phyloP scores from a whole-genome alignment of 129 eudicot genomes.

The Flaveria robusta region DNA sequence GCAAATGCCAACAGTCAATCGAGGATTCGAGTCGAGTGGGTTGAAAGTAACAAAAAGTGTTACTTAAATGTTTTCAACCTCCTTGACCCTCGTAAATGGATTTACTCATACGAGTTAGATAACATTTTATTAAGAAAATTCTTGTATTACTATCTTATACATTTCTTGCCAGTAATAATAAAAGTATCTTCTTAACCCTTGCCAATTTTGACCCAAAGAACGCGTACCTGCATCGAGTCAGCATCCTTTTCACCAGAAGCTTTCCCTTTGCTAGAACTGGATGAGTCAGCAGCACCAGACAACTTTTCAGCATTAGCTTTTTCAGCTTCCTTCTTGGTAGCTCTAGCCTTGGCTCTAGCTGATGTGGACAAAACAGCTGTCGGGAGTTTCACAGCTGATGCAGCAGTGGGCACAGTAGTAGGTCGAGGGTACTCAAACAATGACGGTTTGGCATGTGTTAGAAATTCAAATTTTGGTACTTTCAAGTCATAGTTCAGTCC shows the following conservation, averaged over 20 bases:
- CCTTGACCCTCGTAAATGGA: not conserved
- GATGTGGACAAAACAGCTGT: constrained; percentile 91
- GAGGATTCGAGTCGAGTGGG: not conserved
- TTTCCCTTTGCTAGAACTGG: constrained; percentile 69
- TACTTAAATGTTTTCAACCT: not conserved
- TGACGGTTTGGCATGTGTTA: constrained; percentile 92
- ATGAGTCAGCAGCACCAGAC: constrained; percentile 44
- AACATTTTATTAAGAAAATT: not conserved
- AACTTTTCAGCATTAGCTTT: constrained; percentile 63
- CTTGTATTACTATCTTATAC: not conserved
- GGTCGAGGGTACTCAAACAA: constrained; percentile 94
- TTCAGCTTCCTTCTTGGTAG: constrained; percentile 89
- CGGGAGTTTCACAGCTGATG: constrained; percentile 90
- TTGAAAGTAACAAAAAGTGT: not conserved
- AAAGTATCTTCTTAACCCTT: not conserved
- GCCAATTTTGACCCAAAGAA: not conserved
- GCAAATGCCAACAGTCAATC: not conserved
- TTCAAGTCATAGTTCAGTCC: constrained; percentile 91
- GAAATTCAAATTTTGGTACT: constrained; percentile 82
- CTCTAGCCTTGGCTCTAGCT: constrained; percentile 89
- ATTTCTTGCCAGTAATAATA: not conserved
- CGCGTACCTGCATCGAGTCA: constrained; percentile 81
- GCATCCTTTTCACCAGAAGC: constrained; percentile 63
- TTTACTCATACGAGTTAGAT: not conserved
- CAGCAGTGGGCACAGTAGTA: constrained; percentile 77